A percentile compares a stretch with the other conserved stretches of the same genome.
phyloP scores from a whole-genome alignment of 179 eudicot genomes.

The Corrigiola litoralis region DNA sequence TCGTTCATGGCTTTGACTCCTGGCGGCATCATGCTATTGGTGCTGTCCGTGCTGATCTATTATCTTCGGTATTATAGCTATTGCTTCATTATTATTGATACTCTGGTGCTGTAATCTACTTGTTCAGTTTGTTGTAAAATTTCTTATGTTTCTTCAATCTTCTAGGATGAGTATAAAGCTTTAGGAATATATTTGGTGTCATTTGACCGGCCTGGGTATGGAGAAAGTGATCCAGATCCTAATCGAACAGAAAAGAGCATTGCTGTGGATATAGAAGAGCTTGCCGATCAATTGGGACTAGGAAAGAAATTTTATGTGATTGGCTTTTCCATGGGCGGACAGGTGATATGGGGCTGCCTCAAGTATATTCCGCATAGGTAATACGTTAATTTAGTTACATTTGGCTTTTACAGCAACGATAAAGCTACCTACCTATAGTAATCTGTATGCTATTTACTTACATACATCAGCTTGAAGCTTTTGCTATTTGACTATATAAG shows the following conservation, averaged over 20 bases:
- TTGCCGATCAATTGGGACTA: too few relatives aligned
- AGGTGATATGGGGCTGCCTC: conserved; percentile 22
- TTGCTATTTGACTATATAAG: too few relatives aligned
- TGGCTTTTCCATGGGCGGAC: conserved; percentile 26
- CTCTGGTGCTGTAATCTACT: too few relatives aligned
- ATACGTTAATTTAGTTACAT: not conserved
- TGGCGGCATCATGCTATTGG: conserved; percentile 11
- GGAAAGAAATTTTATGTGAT: conserved; percentile 23
- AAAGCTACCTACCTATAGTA: too few relatives aligned
- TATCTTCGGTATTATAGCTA: conserved; percentile 6
- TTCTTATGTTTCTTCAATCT: not conserved
- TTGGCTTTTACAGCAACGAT: too few relatives aligned
- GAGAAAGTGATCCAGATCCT: too few relatives aligned
- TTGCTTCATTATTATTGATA: not conserved
- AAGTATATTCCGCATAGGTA: too few relatives aligned
- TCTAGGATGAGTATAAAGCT: conserved; percentile 17
- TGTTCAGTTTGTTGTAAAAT: not conserved
- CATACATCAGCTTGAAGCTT: not conserved
- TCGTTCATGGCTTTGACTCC: conserved; percentile 12
- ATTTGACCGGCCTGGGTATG: conserved; percentile 30
- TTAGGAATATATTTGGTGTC: conserved; percentile 26
- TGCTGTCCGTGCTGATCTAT: not conserved
- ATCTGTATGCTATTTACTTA: too few relatives aligned
- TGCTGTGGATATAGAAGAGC: too few relatives aligned
- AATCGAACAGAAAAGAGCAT: too few relatives aligned